Evolutionary conservation across 176 grass and related monocot species (phyloP).

Genomic region (Phyllostachys edulis): DNA sequence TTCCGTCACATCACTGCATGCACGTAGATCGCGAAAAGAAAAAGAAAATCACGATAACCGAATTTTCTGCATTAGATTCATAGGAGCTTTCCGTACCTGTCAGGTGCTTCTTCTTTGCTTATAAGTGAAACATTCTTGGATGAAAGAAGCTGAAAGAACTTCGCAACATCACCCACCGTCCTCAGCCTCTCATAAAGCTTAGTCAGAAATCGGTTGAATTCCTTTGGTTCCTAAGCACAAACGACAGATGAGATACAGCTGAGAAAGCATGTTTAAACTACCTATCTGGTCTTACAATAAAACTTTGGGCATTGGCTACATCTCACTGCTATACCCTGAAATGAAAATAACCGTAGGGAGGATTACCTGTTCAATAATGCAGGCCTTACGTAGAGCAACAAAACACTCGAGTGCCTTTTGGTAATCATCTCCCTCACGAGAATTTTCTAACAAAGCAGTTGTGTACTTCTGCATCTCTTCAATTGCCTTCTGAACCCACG

Average conservation of each 20-base stretch:
- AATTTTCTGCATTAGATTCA: not conserved
- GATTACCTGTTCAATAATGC: constrained; percentile 93
- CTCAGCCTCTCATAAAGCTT: constrained; percentile 51
- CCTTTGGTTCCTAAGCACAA: constrained; percentile 68
- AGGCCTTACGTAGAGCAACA: constrained; percentile 68
- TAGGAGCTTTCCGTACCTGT: constrained; percentile 53
- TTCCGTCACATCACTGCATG: constrained; percentile 42
- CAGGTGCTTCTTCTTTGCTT: constrained; percentile 81
- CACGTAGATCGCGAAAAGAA: not conserved
- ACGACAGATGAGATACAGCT: not conserved
- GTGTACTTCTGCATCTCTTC: constrained; percentile 73
- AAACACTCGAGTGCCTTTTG: constrained; percentile 76
- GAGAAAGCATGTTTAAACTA: constrained; percentile 6
- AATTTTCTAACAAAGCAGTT: constrained; percentile 59
- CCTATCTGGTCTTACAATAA: not conserved
- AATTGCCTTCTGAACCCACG: constrained; percentile 72
- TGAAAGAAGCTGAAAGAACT: constrained; percentile 65
- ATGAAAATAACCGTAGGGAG: not conserved
- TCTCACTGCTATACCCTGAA: not conserved
- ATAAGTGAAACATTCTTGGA: constrained; percentile 75
- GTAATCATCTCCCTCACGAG: constrained; percentile 43
- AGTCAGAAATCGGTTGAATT: constrained; percentile 74
- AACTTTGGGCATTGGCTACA: not conserved
- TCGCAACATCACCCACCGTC: constrained; percentile 21
- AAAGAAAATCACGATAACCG: not conserved